phyloP scores from a whole-genome alignment of 2,329 filamentous ascomycete species.

The Apiospora marii region DNA sequence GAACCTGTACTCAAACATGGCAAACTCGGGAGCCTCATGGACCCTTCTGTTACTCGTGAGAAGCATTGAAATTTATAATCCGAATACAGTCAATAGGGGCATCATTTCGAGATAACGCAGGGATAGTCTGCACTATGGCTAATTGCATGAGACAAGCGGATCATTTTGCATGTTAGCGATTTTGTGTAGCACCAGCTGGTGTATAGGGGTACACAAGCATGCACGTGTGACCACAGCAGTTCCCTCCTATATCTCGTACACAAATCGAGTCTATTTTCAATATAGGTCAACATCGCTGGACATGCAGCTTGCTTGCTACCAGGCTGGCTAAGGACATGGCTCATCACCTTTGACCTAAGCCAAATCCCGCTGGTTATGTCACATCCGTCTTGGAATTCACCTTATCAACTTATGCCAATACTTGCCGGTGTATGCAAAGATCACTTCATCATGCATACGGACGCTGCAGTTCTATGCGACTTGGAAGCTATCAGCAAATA shows the following conservation, averaged over 20 bases:
- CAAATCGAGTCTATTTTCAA: background rate
- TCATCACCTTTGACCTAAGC: background rate
- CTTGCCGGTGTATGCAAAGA: background rate
- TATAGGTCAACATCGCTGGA: background rate
- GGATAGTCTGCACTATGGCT: conserved; percentile 29
- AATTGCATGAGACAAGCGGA: conserved; percentile 40
- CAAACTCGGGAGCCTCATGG: background rate
- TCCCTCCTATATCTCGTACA: conserved; percentile 32
- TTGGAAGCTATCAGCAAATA: background rate
- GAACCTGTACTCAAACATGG: background rate
- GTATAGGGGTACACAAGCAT: conserved; percentile 34
- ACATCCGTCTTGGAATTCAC: background rate
- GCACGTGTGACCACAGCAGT: conserved; percentile 31
- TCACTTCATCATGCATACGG: background rate
- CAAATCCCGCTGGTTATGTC: background rate
- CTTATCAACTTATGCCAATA: background rate
- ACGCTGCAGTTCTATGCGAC: background rate
- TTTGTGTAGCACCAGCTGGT: conserved; percentile 35
- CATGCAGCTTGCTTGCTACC: conserved; percentile 16
- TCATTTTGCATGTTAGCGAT: conserved; percentile 42
- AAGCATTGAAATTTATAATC: background rate
- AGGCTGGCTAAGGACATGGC: conserved; percentile 3
- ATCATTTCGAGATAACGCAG: background rate
- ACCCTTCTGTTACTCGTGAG: background rate
- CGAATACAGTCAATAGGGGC: background rate